These are phyloP conservation scores for Oryza coarctata DNA, from an alignment of 176 grass and related monocot genomes.

Conservation along the genomic window DNA sequence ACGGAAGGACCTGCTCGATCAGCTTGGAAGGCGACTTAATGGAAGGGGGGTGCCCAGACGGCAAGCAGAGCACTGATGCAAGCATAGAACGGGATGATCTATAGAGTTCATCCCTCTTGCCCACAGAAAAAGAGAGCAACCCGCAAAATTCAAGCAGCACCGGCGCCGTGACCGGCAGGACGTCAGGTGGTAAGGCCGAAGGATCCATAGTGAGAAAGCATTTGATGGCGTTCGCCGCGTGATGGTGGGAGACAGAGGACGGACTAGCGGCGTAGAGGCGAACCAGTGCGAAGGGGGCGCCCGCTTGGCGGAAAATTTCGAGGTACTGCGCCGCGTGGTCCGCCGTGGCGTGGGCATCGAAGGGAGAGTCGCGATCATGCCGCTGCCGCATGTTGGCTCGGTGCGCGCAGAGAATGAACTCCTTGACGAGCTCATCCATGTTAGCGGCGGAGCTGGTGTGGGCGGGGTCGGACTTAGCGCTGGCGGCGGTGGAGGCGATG, in stretches of 20 bases:
- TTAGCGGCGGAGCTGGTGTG: conserved; percentile 5
- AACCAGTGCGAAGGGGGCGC: conserved; percentile 62
- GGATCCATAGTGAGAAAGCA: conserved; percentile 52
- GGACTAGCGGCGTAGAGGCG: conserved; percentile 63
- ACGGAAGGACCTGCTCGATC: conserved; percentile 66
- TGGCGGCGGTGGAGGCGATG: conserved; percentile 48
- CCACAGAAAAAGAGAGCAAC: conserved; percentile 45
- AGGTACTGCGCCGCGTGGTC: conserved; percentile 46
- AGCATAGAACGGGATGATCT: conserved; percentile 53
- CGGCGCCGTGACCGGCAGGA: conserved; percentile 38
- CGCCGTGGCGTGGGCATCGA: background rate
- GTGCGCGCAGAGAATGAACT: conserved; percentile 50
- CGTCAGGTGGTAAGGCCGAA: conserved; percentile 31
- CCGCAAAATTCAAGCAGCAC: conserved; percentile 75
- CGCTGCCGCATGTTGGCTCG: background rate
- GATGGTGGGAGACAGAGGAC: background rate
- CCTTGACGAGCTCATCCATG: conserved; percentile 65
- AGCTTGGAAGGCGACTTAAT: conserved; percentile 42
- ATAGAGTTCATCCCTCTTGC: conserved; percentile 60
- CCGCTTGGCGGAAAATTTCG: conserved; percentile 63
- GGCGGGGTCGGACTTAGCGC: background rate
- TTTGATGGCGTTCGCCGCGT: conserved; percentile 58
- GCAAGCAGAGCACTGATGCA: conserved; percentile 49
- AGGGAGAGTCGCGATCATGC: background rate
- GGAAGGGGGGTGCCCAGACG: conserved; percentile 5